Conservation (phyloP, 2,329 filamentous ascomycete genomes). For the Fusarium incarnatum region DNA sequence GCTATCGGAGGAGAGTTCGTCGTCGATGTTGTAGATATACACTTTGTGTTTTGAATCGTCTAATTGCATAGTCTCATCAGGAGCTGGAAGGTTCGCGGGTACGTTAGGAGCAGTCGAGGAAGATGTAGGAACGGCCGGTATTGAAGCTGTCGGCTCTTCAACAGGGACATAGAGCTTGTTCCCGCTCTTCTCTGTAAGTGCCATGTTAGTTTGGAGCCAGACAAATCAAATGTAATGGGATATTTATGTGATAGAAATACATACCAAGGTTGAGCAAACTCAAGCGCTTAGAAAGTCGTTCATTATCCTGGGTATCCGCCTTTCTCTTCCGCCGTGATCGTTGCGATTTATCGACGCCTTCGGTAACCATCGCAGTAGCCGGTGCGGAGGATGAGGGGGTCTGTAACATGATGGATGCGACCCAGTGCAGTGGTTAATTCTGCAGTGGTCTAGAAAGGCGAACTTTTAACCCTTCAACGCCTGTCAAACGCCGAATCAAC, state of each 20-base stretch:
- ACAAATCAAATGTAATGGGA: neutral
- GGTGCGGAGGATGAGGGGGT: conserved; percentile 44
- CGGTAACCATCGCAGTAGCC: conserved; percentile 32
- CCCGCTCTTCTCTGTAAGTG: conserved; percentile 67
- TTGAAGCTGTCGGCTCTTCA: conserved; percentile 54
- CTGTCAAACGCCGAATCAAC: conserved; percentile 27
- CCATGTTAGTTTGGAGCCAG: neutral
- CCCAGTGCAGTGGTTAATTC: conserved; percentile 11
- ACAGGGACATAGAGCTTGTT: conserved; percentile 75
- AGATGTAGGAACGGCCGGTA: conserved; percentile 43
- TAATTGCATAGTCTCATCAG: conserved; percentile 78
- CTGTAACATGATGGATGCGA: conserved; percentile 52
- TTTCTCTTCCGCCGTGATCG: conserved; percentile 65
- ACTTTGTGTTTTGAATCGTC: conserved; percentile 89
- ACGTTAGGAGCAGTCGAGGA: conserved; percentile 2
- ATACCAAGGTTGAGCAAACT: conserved; percentile 85
- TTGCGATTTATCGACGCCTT: conserved; percentile 36
- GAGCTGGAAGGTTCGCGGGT: conserved; percentile 32
- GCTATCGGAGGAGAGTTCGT: conserved; percentile 75
- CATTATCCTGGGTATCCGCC: conserved; percentile 69
- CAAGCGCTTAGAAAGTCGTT: conserved; percentile 86
- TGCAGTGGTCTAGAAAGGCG: conserved; percentile 28
- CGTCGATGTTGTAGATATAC: conserved; percentile 91
- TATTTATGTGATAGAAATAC: conserved; percentile 33
- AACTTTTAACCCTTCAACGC: conserved; percentile 38